Percentiles rank a stretch among this genome's conserved stretches.
Evolutionary conservation across 148 eudicot genomes (phyloP).

Genomic region (Heliamphora exappendiculata): DNA sequence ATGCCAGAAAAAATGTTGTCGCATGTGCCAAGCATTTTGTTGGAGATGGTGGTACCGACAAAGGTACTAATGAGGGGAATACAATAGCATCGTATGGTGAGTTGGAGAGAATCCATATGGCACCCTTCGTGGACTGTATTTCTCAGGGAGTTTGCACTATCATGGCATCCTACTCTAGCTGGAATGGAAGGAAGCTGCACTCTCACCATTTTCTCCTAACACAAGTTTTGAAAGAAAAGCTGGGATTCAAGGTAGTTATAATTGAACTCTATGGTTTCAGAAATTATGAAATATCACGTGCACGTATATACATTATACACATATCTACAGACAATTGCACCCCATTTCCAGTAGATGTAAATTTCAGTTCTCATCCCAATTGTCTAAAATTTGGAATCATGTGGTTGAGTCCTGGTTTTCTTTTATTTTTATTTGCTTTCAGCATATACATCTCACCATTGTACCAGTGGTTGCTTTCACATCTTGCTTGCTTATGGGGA

Average conservation of each 20-base stretch:
- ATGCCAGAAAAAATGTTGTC: slow-evolving; percentile 63
- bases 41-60: slow-evolving; percentile 82
- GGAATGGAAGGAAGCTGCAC: slow-evolving; percentile 68
- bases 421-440: neutral
- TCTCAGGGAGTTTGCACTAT: slow-evolving; percentile 81
- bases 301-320: neutral
- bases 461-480: neutral
- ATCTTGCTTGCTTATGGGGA: neutral
- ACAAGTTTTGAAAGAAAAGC: slow-evolving; percentile 56
- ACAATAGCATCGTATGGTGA: slow-evolving; percentile 57
- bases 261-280: neutral
- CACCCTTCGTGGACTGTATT: slow-evolving; percentile 71
- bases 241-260: slow-evolving; percentile 61
- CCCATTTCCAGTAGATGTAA: neutral
- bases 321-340: neutral
- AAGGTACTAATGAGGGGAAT: slow-evolving; percentile 77
- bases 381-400: neutral
- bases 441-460: neutral
- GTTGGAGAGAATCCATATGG: slow-evolving; percentile 69
- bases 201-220: slow-evolving; percentile 62
- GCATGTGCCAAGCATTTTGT: slow-evolving; percentile 93
- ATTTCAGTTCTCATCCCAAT: neutral
- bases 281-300: neutral
- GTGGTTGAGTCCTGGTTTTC: neutral
- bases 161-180: slow-evolving; percentile 85